A percentile compares a stretch with the other conserved stretches of the same genome.
Evolutionary conservation across 1,284 basidiomycete genomes (phyloP).

Genomic region (Microbotryum scabiosae): DNA sequence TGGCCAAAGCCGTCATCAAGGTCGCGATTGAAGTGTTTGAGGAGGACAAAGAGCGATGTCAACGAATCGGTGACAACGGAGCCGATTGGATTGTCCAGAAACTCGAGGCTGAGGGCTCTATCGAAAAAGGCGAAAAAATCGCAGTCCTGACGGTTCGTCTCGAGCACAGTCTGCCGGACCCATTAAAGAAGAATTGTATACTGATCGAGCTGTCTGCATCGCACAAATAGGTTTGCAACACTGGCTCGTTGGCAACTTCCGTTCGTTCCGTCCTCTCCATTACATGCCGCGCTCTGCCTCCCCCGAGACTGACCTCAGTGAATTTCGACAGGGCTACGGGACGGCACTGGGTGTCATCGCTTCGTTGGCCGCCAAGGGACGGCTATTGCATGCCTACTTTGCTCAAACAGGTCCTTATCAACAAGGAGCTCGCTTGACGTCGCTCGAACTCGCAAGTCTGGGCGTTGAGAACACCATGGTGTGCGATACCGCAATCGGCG

Average conservation of each 20-base stretch:
- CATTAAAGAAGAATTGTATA: not conserved
- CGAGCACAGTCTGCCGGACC: too few relatives aligned
- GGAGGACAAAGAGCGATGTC: conserved; percentile 77
- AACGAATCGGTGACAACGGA: conserved; percentile 67
- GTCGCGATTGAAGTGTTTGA: conserved; percentile 55
- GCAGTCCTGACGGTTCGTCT: conserved; percentile 59
- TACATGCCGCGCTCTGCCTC: not conserved
- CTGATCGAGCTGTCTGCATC: too few relatives aligned
- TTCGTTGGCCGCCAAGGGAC: conserved; percentile 64
- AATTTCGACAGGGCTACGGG: conserved; percentile 64
- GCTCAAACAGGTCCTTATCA: conserved; percentile 90
- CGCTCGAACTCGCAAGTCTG: conserved; percentile 72
- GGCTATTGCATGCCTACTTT: conserved; percentile 68
- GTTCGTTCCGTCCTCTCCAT: conserved; percentile 45
- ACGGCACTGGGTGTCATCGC: conserved; percentile 90
- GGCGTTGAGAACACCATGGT: conserved; percentile 82
- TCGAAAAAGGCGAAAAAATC: conserved; percentile 46
- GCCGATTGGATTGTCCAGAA: conserved; percentile 69
- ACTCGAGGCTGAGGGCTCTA: conserved; percentile 43
- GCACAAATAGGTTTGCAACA: conserved; percentile 65
- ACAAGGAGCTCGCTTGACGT: conserved; percentile 73
- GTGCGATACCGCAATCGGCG: conserved; percentile 89
- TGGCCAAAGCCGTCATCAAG: conserved; percentile 54
- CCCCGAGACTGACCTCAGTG: conserved; percentile 1
- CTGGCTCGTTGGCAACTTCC: conserved; percentile 82